These are phyloP conservation scores for Eucalyptus leucophloia DNA, from an alignment of 345 rosid genomes.

Conservation along the genomic window DNA sequence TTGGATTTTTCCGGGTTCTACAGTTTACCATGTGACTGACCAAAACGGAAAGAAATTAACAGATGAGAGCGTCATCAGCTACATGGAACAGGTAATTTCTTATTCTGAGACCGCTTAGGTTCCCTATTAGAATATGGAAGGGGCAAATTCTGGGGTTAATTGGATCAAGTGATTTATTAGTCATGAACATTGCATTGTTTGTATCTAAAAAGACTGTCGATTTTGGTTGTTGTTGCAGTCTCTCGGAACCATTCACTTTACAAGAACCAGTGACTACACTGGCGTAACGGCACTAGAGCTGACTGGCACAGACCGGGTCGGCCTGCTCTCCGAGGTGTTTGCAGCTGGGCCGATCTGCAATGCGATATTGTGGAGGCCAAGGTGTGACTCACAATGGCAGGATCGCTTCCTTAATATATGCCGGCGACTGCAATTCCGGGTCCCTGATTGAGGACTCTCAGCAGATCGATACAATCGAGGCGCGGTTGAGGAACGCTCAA, in stretches of 20 bases:
- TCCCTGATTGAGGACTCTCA: constrained; percentile 29
- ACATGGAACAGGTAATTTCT: constrained; percentile 31
- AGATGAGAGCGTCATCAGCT: constrained; percentile 28
- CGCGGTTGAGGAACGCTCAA: constrained; percentile 31
- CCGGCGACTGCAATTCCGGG: constrained; percentile 26
- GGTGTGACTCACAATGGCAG: constrained; percentile 41
- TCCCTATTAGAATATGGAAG: background rate
- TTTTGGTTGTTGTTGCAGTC: constrained; percentile 11
- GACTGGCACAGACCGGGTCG: constrained; percentile 36
- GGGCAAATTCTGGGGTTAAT: background rate
- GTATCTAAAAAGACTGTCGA: background rate
- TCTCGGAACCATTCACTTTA: constrained; percentile 17
- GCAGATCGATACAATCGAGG: constrained; percentile 25
- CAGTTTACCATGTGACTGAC: constrained; percentile 43
- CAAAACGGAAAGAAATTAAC: constrained; percentile 29
- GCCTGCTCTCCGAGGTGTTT: constrained; percentile 35
- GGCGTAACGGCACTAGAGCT: constrained; percentile 32
- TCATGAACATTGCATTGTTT: background rate
- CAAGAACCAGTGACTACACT: constrained; percentile 10
- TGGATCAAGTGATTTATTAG: background rate
- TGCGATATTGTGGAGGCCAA: constrained; percentile 37
- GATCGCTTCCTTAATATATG: constrained; percentile 22
- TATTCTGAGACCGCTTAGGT: background rate
- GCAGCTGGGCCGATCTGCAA: constrained; percentile 30
- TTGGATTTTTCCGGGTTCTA: background rate